These are phyloP conservation scores for Salvia miltiorrhiza DNA, from an alignment of 257 asterid species.

Conservation along the genomic window DNA sequence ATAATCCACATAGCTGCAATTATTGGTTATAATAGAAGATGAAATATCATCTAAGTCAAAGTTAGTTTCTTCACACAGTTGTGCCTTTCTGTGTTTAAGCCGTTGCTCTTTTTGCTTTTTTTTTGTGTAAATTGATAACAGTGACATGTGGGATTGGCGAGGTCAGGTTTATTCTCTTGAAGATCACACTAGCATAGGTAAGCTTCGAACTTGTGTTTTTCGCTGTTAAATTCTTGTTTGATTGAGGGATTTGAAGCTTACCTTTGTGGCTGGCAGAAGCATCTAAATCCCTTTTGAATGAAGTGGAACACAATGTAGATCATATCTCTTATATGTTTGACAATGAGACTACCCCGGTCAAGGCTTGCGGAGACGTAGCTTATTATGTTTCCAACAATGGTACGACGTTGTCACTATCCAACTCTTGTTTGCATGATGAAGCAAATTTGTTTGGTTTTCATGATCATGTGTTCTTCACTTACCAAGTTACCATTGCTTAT, in stretches of 20 bases:
- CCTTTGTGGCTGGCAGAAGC: constrained; percentile 38
- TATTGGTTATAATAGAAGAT: neutral
- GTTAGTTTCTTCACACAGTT: too few species aligned
- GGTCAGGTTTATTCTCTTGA: constrained; percentile 49
- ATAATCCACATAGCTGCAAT: neutral
- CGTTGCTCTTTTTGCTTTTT: neutral
- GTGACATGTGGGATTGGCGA: constrained; percentile 76
- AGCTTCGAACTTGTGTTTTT: constrained; percentile 6
- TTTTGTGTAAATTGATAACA: constrained; percentile 29
- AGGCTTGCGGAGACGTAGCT: constrained; percentile 64
- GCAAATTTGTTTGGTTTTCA: neutral
- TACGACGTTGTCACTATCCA: constrained; percentile 8
- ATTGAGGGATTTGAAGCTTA: constrained; percentile 11
- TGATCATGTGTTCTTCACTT: too few species aligned
- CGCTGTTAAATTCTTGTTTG: neutral
- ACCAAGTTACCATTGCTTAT: neutral
- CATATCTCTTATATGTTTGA: constrained; percentile 33
- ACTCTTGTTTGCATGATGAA: neutral
- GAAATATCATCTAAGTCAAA: too few species aligned
- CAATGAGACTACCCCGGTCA: constrained; percentile 61
- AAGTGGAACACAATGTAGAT: constrained; percentile 40
- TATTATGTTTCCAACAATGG: constrained; percentile 41
- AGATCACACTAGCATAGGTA: constrained; percentile 52
- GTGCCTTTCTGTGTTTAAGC: neutral
- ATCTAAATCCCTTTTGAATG: constrained; percentile 42